Evolutionary conservation across 75 land plant genomes (phyloP), one percentile per base, ranked within the genome.

Genomic region (Cunninghamia lanceolata): DNA sequence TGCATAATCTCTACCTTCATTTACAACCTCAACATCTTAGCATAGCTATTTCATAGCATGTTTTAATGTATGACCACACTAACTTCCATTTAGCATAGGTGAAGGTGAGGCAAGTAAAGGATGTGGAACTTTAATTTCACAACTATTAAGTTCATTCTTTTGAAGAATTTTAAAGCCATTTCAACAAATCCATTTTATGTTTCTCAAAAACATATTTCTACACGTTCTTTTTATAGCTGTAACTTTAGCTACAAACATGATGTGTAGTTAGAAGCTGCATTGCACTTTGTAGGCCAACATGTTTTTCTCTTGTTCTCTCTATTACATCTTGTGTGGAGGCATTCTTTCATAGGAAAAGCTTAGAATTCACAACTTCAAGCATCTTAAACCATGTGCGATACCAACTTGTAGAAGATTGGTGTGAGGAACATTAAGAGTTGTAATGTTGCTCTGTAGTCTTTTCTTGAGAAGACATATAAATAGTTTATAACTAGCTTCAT

Each of bases 401-500:
- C 96, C 98, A 25, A 98, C 97, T 89, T 96, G 95, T 87, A 98
- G 91, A 85, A 98, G 86, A 83, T 94, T 87, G 1, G 96, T 88
- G 82, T 94, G 98, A 6, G 99, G 99, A 11, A 98, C 95, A 54
- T 95, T 94, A 59, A 98, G 90, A 76, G 91, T 92, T 30, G 96
- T 94, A 78, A 89, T 88, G 4, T 95, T 68, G 94, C 90, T 84
- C 97, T 90, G 91, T 96, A 95, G 70, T 98, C 96, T 87, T 93
- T 94, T 63, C 96, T 91, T 87, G 96, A 83, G 86, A 96, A 98
- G 13, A 95, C 95, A 85, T 98, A 98, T 84, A 98, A 93, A 88
- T 97, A 94, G 63, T 98, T 94, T 42, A 98, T 96, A 19, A 96
- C 86, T 25, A 98, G 88, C 85, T 95, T 96, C 88, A 96, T 98